Evolutionary conservation across 2,329 filamentous ascomycete species (phyloP).

Genomic region (Colletotrichum graminicola): DNA sequence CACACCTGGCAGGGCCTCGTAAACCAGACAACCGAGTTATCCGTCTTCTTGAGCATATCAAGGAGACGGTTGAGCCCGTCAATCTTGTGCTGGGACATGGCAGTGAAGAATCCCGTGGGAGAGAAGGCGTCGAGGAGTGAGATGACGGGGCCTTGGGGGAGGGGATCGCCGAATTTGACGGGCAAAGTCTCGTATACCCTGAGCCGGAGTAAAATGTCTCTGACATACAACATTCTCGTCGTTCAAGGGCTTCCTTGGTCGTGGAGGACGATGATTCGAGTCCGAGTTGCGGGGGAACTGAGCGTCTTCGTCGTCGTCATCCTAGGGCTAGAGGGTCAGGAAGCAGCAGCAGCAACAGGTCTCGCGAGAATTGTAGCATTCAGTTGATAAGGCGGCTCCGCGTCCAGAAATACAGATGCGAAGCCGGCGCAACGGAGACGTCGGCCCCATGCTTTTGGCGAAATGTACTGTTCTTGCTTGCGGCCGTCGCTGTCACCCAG

Average conservation of each 20-base stretch:
- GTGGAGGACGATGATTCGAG: background rate
- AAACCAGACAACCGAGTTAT: background rate
- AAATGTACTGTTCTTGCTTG: conserved; percentile 46
- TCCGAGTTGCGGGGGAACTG: background rate
- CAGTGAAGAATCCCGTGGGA: background rate
- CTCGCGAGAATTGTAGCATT: conserved; percentile 25
- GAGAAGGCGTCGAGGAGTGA: background rate
- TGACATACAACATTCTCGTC: background rate
- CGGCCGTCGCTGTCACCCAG: conserved; percentile 47
- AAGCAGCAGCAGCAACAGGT: no score
- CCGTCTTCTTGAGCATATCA: background rate
- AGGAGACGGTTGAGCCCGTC: background rate
- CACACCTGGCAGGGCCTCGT: background rate
- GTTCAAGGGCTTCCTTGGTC: background rate
- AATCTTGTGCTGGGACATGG: background rate
- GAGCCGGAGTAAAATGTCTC: background rate
- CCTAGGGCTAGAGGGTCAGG: background rate
- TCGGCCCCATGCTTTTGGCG: conserved; percentile 2
- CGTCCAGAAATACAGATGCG: conserved; percentile 9
- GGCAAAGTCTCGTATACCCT: background rate
- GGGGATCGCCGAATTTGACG: background rate
- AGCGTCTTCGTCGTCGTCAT: no score
- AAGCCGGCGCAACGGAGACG: conserved; percentile 15
- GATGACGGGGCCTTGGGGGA: background rate
- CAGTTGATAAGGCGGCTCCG: background rate